A percentile compares a stretch with the other conserved stretches of the same genome.
Conservation (phyloP, 73 alveolate genomes). For the Paramecium octaurelia region DNA sequence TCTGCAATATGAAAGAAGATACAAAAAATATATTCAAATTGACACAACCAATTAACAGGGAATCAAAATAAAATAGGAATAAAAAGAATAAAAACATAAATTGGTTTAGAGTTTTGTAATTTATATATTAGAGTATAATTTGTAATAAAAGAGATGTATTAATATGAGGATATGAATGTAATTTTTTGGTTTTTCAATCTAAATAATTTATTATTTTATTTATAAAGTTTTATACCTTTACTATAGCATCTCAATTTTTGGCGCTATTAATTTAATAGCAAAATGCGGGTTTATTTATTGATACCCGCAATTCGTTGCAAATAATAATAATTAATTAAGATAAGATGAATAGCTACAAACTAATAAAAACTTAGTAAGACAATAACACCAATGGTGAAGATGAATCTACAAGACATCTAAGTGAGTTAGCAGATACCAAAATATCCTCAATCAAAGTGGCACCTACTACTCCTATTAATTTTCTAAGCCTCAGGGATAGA, state of each 20-base stretch:
- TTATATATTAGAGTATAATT: neutral
- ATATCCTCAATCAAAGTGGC: neutral
- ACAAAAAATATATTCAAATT: neutral
- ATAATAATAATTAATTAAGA: neutral
- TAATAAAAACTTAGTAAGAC: neutral
- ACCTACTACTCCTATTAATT: neutral
- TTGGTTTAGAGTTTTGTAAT: neutral
- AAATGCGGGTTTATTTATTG: conserved; percentile 28
- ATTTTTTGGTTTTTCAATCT: neutral
- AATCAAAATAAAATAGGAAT: neutral
- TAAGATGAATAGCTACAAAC: neutral
- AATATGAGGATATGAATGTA: neutral
- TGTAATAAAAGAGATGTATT: neutral
- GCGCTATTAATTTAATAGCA: conserved; percentile 19
- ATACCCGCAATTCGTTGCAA: conserved; percentile 12
- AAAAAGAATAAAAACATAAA: neutral
- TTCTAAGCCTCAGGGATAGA: neutral
- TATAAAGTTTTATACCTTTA: neutral
- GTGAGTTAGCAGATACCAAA: neutral
- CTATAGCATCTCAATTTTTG: conserved; percentile 30
- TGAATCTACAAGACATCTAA: conserved; percentile 24
- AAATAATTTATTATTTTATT: neutral
- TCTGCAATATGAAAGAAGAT: neutral
- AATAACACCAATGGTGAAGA: conserved; percentile 9
- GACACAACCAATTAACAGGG: neutral